Evolutionary conservation across 352 stramenopile genomes (phyloP).

Genomic region (Phytophthora foliorum): DNA sequence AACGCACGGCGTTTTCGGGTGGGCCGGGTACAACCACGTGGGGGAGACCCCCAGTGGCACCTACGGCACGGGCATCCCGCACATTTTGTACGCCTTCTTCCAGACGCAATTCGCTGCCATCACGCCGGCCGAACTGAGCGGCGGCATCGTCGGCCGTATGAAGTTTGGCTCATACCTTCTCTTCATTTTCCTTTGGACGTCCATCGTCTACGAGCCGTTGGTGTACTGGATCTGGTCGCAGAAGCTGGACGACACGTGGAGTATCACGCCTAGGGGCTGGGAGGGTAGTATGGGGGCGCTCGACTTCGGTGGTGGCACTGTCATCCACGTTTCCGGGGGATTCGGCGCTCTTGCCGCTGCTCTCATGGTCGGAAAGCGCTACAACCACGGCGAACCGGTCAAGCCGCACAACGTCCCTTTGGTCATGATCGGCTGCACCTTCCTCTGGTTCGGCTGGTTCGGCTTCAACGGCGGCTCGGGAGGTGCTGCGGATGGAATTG

Average conservation of each 20-base stretch:
- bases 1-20: slow-evolving; percentile 63
- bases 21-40: slow-evolving; percentile 67
- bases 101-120: slow-evolving; percentile 88
- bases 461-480: slow-evolving; percentile 82
- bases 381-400: slow-evolving; percentile 72
- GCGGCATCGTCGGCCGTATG: slow-evolving; percentile 82
- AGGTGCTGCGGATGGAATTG: slow-evolving; percentile 59
- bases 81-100: slow-evolving; percentile 79
- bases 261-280: slow-evolving; percentile 53
- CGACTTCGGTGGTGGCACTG: slow-evolving; percentile 83
- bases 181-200: slow-evolving; percentile 81
- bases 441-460: slow-evolving; percentile 87
- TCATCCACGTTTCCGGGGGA: slow-evolving; percentile 82
- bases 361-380: slow-evolving; percentile 69
- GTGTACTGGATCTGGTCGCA: slow-evolving; percentile 86
- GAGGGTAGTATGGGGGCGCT: slow-evolving; percentile 67
- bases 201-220: slow-evolving; percentile 83
- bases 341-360: slow-evolving; percentile 73
- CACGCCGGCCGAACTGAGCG: slow-evolving; percentile 73
- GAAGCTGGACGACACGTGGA: slow-evolving; percentile 60
- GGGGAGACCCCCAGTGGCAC: slow-evolving; percentile 42
- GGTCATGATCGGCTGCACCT: slow-evolving; percentile 73
- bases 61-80: slow-evolving; percentile 67
- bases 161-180: slow-evolving; percentile 80
- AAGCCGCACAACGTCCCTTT: slow-evolving; percentile 85